Conservation (phyloP, 2,329 filamentous ascomycete genomes). For the Fusarium clavum region DNA sequence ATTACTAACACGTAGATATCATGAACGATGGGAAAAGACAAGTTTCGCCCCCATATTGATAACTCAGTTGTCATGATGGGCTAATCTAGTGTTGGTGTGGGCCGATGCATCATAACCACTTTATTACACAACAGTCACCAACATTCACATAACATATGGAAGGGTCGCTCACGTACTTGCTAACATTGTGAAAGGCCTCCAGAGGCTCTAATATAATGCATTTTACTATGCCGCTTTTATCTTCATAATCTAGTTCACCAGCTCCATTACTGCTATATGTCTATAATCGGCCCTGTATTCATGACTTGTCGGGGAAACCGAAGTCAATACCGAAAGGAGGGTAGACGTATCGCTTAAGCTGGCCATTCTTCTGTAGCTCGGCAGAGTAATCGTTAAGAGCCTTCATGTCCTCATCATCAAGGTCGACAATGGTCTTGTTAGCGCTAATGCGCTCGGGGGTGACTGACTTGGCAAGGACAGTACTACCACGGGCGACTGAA, state of each 20-base stretch:
- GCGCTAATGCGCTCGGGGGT: conserved; percentile 75
- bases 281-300: conserved; percentile 39
- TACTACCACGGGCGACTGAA: conserved; percentile 73
- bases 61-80: background rate
- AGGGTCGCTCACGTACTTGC: background rate
- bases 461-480: conserved; percentile 80
- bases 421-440: conserved; percentile 74
- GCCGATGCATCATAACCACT: background rate
- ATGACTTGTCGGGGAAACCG: conserved; percentile 76
- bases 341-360: conserved; percentile 72
- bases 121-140: background rate
- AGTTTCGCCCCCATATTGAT: background rate
- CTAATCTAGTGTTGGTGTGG: background rate
- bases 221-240: conserved; percentile 16
- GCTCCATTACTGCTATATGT: background rate
- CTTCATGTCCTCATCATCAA: conserved; percentile 71
- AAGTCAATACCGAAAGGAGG: conserved; percentile 76
- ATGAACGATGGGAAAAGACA: background rate
- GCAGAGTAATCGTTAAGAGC: conserved; percentile 69
- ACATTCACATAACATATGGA: background rate
- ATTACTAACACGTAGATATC: background rate
- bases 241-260: background rate
- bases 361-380: conserved; percentile 60
- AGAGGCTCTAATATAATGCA: conserved; percentile 15
- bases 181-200: conserved; percentile 3